Conservation (phyloP, 2,329 filamentous ascomycete genomes). For the Chaetomium sp. region DNA sequence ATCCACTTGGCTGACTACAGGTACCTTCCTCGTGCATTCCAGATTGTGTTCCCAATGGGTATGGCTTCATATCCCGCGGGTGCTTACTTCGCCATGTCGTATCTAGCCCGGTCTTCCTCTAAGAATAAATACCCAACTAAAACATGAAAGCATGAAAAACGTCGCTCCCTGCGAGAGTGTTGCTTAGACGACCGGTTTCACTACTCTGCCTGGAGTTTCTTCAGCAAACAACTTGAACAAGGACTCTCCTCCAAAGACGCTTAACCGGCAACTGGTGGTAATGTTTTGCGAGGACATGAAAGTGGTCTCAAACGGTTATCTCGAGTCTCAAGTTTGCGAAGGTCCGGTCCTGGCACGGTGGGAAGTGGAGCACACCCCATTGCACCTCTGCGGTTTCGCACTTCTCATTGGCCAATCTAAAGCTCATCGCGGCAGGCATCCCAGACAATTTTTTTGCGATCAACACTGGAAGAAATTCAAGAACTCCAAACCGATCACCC, state of each 20-base stretch:
- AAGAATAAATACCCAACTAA: background rate
- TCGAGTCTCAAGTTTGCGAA: background rate
- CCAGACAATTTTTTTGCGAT: slow-evolving; percentile 32
- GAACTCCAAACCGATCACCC: background rate
- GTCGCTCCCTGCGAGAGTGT: too few relatives aligned
- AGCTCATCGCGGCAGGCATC: slow-evolving; percentile 25
- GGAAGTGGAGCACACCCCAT: background rate
- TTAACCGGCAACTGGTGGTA: too few relatives aligned
- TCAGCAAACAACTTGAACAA: too few relatives aligned
- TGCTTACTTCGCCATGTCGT: background rate
- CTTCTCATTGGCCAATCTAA: slow-evolving; percentile 22
- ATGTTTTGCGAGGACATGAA: too few relatives aligned
- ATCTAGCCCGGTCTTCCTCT: background rate
- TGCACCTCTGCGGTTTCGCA: background rate
- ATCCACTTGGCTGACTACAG: slow-evolving; percentile 1
- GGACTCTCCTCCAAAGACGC: too few relatives aligned
- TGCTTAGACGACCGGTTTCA: too few relatives aligned
- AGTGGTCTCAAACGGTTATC: too few relatives aligned
- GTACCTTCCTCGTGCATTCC: background rate
- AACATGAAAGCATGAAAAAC: too few relatives aligned
- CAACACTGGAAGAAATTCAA: slow-evolving; percentile 10
- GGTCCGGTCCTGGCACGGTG: background rate
- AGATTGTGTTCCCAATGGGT: background rate
- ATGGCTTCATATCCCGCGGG: background rate
- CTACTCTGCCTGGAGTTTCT: too few relatives aligned